Conservation (phyloP, 139 green algal species). For the Spirogloea muscicola region DNA sequence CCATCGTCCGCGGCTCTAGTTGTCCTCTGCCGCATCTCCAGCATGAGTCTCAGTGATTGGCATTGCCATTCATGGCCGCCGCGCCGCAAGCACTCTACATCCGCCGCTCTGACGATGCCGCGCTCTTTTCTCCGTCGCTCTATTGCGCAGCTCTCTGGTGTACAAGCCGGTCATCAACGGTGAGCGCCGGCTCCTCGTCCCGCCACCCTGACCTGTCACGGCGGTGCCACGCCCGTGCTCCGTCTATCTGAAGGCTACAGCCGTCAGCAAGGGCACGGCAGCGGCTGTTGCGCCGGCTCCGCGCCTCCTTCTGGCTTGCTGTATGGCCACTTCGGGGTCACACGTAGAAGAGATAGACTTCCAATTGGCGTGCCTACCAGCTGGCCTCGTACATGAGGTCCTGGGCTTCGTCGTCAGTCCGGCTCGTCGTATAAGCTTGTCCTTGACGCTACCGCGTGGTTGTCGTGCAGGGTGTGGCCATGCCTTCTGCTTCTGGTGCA, state of each 20-base stretch:
- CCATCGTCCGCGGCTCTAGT: too few species aligned
- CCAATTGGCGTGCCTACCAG: background rate
- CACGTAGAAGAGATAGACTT: background rate
- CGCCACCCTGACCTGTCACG: background rate
- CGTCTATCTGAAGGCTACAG: background rate
- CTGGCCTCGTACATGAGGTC: background rate
- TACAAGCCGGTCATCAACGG: slow-evolving; percentile 45
- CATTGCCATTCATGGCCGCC: too few species aligned
- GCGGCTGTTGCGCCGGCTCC: too few species aligned
- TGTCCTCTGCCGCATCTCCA: too few species aligned
- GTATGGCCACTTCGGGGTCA: background rate
- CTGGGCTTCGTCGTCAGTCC: background rate
- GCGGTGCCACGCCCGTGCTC: background rate
- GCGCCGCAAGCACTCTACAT: too few species aligned
- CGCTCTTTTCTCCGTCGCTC: too few species aligned
- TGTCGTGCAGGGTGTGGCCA: slow-evolving; percentile 30
- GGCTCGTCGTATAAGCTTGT: background rate
- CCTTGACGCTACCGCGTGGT: background rate
- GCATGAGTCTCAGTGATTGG: too few species aligned
- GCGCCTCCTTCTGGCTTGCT: background rate
- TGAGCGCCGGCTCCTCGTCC: background rate
- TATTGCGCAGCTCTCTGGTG: too few species aligned
- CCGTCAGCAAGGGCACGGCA: background rate
- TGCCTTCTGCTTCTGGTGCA: slow-evolving; percentile 47
- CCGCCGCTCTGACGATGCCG: too few species aligned